Conservation (phyloP, 257 asterid species). For the Nicotiana tomentosiformis region DNA sequence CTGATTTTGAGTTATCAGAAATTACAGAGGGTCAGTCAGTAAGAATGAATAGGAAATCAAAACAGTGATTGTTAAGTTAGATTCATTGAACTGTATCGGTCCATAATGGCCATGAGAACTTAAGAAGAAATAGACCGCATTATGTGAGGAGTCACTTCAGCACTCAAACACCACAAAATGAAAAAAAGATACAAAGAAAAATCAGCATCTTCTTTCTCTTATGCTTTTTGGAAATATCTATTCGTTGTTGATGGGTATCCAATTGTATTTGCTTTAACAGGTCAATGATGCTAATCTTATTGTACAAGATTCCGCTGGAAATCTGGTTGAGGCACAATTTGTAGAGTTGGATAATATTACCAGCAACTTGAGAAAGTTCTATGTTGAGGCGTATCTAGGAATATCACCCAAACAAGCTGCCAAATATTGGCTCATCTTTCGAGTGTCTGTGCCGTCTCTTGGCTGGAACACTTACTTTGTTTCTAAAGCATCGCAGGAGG, state of each 20-base stretch:
- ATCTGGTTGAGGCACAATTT: slow-evolving; percentile 43
- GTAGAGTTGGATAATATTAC: slow-evolving; percentile 61
- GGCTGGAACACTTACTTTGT: slow-evolving; percentile 73
- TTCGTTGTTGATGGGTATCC: not conserved
- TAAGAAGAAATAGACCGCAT: not conserved
- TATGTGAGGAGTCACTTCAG: not conserved
- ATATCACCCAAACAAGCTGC: slow-evolving; percentile 41
- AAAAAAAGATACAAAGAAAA: not conserved
- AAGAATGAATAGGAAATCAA: not conserved
- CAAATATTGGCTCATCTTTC: slow-evolving; percentile 68
- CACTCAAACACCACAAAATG: not conserved
- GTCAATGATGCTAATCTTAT: slow-evolving; percentile 55
- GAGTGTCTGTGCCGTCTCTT: slow-evolving; percentile 61
- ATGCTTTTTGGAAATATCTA: not conserved
- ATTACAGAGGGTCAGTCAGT: not conserved
- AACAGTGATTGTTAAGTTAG: not conserved
- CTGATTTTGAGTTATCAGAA: not conserved
- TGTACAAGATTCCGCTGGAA: slow-evolving; percentile 57
- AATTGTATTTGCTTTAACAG: slow-evolving; percentile 27
- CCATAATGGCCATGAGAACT: not conserved
- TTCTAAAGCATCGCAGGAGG: slow-evolving; percentile 42
- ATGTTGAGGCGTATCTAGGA: slow-evolving; percentile 68
- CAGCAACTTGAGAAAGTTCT: slow-evolving; percentile 44
- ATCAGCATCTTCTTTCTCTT: not conserved
- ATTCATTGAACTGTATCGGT: not conserved